Conservation (phyloP, 805 yeast species). For the Priceomyces medius region DNA sequence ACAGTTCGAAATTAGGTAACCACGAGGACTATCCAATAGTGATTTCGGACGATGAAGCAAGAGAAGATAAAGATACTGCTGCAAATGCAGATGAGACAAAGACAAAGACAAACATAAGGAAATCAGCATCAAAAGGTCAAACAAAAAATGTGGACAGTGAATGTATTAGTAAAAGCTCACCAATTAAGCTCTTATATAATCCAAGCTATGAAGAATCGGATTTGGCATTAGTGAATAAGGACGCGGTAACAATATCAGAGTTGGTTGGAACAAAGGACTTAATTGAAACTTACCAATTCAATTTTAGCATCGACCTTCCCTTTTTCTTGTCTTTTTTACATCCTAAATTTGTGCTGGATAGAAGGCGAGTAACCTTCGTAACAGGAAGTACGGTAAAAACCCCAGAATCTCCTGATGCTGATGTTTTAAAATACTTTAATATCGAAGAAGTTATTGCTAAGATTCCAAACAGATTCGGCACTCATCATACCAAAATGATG, state of each 20-base stretch:
- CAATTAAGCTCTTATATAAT: constrained; percentile 25
- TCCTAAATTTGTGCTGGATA: constrained; percentile 17
- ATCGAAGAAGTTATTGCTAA: constrained; percentile 32
- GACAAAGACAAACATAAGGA: background rate
- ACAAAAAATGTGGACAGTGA: background rate
- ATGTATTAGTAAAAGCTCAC: constrained; percentile 11
- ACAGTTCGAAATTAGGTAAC: background rate
- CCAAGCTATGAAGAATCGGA: constrained; percentile 20
- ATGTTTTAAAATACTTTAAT: constrained; percentile 19
- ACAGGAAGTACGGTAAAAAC: constrained; percentile 24
- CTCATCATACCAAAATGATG: constrained; percentile 70
- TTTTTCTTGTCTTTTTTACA: constrained; percentile 34
- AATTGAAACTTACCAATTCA: constrained; percentile 44
- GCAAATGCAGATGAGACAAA: background rate
- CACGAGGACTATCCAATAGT: constrained; percentile 3
- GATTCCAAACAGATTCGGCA: constrained; percentile 34
- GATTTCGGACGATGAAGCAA: constrained; percentile 5
- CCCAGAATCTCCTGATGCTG: constrained; percentile 5
- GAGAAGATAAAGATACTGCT: background rate
- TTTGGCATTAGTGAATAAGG: constrained; percentile 18
- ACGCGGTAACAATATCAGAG: constrained; percentile 25
- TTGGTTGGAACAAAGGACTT: constrained; percentile 34
- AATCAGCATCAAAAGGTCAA: background rate
- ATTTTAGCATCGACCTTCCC: constrained; percentile 46
- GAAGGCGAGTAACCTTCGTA: constrained; percentile 27